These are phyloP conservation scores for Ceratocystis huliohia DNA, from an alignment of 2,329 filamentous ascomycete species.

Conservation along the genomic window DNA sequence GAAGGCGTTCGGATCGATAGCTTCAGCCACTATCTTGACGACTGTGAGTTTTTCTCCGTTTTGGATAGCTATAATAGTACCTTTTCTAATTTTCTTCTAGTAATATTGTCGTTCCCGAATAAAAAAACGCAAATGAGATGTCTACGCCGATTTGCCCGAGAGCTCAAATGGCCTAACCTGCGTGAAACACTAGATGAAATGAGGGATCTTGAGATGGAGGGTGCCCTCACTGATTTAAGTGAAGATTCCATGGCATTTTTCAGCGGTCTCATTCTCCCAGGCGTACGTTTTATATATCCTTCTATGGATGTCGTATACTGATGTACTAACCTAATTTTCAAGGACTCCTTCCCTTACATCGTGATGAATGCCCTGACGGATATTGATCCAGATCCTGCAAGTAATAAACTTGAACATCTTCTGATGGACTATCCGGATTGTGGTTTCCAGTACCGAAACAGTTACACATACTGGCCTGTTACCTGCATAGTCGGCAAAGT, in stretches of 20 bases:
- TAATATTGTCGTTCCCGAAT: constrained; percentile 50
- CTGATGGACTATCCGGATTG: constrained; percentile 55
- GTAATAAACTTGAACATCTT: constrained; percentile 51
- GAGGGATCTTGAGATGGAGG: constrained; percentile 45
- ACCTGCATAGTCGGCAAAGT: constrained; percentile 64
- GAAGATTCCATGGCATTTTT: constrained; percentile 69
- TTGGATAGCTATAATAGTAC: no score
- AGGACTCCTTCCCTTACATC: constrained; percentile 55
- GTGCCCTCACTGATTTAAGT: constrained; percentile 46
- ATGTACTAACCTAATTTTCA: constrained; percentile 15
- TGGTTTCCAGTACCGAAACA: constrained; percentile 62
- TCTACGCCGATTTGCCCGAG: constrained; percentile 53
- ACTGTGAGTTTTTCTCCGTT: constrained; percentile 11
- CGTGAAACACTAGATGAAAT: constrained; percentile 50
- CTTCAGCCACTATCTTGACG: constrained; percentile 33
- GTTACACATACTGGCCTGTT: constrained; percentile 65
- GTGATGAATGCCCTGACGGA: constrained; percentile 70
- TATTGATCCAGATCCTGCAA: constrained; percentile 55
- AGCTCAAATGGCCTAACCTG: constrained; percentile 68
- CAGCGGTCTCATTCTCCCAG: constrained; percentile 59
- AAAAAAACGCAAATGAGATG: constrained; percentile 57
- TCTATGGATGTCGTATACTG: neutral
- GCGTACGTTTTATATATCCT: constrained; percentile 34
- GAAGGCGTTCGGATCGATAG: constrained; percentile 56
- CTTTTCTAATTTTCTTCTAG: constrained; percentile 24